A percentile compares a stretch with the other conserved stretches of the same genome.
These are phyloP conservation scores for Capsella bursapastoris DNA, from an alignment of 345 rosid genomes.

Conservation along the genomic window DNA sequence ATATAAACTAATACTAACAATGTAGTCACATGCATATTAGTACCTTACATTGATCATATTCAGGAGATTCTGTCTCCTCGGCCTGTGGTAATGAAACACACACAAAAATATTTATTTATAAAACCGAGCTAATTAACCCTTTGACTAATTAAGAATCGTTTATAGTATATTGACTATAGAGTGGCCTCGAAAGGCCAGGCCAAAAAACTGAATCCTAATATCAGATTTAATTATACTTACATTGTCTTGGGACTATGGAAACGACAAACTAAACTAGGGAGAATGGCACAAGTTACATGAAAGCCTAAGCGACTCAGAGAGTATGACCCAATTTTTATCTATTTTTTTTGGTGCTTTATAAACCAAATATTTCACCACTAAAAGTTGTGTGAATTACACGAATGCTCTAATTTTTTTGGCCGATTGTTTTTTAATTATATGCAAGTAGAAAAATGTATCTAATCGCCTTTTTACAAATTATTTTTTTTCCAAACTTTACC, in stretches of 20 bases:
- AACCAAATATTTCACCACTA: not conserved
- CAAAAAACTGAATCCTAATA: not conserved
- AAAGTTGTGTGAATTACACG: not conserved
- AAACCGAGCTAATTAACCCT: not conserved
- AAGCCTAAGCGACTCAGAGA: not conserved
- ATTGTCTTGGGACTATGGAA: constrained; percentile 10
- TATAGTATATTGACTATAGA: constrained; percentile 33
- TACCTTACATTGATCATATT: constrained; percentile 23
- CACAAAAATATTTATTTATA: not conserved
- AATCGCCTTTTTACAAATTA: too few relatives aligned
- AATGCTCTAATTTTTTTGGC: not conserved
- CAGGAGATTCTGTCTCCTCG: constrained; percentile 37
- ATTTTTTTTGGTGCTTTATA: too few relatives aligned
- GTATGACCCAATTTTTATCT: too few relatives aligned
- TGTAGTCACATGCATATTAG: constrained; percentile 30
- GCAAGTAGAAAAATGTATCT: not conserved
- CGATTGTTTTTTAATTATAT: not conserved
- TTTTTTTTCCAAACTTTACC: too few relatives aligned
- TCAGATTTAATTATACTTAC: constrained; percentile 17
- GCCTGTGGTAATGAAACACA: constrained; percentile 27
- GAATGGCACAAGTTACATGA: constrained; percentile 3
- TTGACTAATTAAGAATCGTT: constrained; percentile 10
- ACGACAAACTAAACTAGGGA: constrained; percentile 15
- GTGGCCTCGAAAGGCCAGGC: constrained; percentile 23
- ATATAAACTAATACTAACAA: constrained; percentile 1